These are phyloP conservation scores for Verruconis gallopava DNA, from an alignment of 2,329 filamentous ascomycete species.

Conservation along the genomic window DNA sequence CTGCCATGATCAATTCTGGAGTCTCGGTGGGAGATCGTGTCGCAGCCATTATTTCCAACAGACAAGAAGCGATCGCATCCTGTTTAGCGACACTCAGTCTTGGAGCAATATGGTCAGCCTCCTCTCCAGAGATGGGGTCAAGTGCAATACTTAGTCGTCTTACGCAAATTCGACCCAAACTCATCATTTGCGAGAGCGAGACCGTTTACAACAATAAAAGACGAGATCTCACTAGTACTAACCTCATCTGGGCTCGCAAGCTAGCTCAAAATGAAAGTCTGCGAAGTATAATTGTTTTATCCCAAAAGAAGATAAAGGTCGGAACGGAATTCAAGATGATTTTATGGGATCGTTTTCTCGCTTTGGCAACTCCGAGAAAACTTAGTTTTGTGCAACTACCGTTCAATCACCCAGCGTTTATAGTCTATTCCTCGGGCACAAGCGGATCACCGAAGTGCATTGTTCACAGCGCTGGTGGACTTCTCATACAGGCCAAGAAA, in stretches of 20 bases:
- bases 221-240: neutral
- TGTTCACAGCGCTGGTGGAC: neutral
- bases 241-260: too few relatives aligned
- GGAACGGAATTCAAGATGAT: neutral
- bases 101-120: neutral
- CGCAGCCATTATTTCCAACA: neutral
- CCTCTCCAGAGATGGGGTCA: slow-evolving; percentile 1
- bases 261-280: neutral
- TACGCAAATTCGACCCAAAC: neutral
- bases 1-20: neutral
- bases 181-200: neutral
- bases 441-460: slow-evolving; percentile 4
- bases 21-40: neutral
- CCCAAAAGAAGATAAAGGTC: too few relatives aligned
- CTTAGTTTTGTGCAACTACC: neutral
- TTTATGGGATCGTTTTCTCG: neutral
- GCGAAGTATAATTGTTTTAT: neutral
- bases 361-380: neutral
- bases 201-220: neutral
- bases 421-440: slow-evolving; percentile 3
- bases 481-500: neutral
- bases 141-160: neutral
- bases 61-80: neutral
- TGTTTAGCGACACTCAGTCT: neutral
- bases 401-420: neutral